Conservation (phyloP, 345 rosid genomes). For the Mallotus nudiflorus region DNA sequence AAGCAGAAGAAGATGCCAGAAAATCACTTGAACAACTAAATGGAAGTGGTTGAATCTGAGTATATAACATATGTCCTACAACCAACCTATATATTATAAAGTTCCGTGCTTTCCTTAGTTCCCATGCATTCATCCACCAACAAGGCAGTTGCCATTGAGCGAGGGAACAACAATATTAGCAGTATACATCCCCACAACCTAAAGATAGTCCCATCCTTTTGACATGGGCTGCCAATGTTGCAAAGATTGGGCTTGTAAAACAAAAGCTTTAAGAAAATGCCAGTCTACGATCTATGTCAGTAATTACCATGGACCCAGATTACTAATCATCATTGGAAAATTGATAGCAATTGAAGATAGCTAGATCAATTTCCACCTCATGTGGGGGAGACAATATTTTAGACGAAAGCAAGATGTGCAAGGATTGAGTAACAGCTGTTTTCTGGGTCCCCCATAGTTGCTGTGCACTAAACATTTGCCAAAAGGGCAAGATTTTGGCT, state of each 20-base stretch:
- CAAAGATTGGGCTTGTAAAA: background rate
- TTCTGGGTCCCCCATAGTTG: slow-evolving; percentile 17
- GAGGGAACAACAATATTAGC: slow-evolving; percentile 2
- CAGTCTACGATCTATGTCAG: background rate
- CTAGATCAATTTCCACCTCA: slow-evolving; percentile 20
- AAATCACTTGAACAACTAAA: background rate
- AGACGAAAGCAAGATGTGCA: background rate
- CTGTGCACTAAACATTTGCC: background rate
- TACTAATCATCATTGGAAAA: background rate
- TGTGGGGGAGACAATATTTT: slow-evolving; percentile 18
- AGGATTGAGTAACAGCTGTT: background rate
- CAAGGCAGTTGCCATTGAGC: background rate
- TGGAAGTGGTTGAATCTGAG: background rate
- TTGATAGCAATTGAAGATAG: slow-evolving; percentile 8
- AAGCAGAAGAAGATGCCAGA: background rate
- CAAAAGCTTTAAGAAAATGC: background rate
- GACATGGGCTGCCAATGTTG: background rate
- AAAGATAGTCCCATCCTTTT: background rate
- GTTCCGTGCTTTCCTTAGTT: background rate
- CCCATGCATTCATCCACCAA: slow-evolving; percentile 6
- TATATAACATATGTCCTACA: too few species aligned
- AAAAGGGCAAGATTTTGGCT: slow-evolving; percentile 12
- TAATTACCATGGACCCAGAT: slow-evolving; percentile 7
- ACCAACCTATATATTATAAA: background rate
- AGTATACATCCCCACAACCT: background rate